phyloP scores from a whole-genome alignment of 1,284 basidiomycete species.

The Cystobasidium slooffiae region DNA sequence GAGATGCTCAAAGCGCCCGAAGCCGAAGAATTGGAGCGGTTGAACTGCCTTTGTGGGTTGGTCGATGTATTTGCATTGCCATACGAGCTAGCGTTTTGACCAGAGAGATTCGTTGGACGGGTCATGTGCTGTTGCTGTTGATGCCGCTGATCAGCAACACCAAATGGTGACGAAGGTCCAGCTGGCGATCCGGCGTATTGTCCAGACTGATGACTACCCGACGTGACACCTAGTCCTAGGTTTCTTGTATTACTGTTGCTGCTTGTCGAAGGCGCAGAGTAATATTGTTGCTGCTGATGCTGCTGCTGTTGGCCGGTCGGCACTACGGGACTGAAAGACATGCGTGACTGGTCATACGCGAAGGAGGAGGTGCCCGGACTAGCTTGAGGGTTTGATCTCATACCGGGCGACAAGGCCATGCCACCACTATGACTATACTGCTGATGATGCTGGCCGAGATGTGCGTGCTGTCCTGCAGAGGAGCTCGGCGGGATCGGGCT shows the following conservation, averaged over 20 bases:
- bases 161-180: slow-evolving; percentile 14
- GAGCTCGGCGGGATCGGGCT: slow-evolving; percentile 14
- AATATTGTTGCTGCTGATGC: slow-evolving; percentile 19
- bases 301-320: slow-evolving; percentile 4
- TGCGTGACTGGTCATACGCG: slow-evolving; percentile 15
- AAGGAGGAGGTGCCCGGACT: not conserved
- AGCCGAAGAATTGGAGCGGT: slow-evolving; percentile 34
- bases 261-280: not conserved
- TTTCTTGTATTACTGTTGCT: slow-evolving; percentile 8
- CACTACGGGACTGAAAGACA: slow-evolving; percentile 22
- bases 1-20: slow-evolving; percentile 40
- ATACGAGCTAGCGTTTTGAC: not conserved
- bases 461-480: slow-evolving; percentile 5
- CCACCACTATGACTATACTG: not conserved
- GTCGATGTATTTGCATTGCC: not conserved
- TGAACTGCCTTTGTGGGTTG: slow-evolving; percentile 24
- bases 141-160: slow-evolving; percentile 16
- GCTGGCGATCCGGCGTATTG: not conserved
- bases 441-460: slow-evolving; percentile 1
- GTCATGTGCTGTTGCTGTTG: slow-evolving; percentile 19
- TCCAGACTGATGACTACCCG: not conserved
- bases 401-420: slow-evolving; percentile 21
- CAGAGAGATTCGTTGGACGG: slow-evolving; percentile 21
- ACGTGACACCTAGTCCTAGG: slow-evolving; percentile 12
- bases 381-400: not conserved